Conservation (phyloP, 768 basidiomycete genomes). For the Fibroporia radiculosa region DNA sequence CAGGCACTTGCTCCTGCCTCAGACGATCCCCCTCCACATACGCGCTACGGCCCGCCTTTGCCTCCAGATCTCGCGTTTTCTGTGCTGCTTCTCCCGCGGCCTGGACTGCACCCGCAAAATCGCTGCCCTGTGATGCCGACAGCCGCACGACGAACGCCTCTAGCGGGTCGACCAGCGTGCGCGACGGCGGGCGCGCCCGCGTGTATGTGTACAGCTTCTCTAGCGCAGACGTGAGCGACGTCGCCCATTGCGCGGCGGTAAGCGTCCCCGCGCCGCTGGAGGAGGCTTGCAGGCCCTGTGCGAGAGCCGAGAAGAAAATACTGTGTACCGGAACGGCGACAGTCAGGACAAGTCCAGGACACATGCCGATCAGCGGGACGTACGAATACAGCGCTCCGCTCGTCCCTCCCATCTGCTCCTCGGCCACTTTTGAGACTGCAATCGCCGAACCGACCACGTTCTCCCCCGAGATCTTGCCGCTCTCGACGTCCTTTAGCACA, state of each 20-base stretch:
- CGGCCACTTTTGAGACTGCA: constrained; percentile 63
- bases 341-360: background rate
- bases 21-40: constrained; percentile 73
- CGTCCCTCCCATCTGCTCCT: constrained; percentile 87
- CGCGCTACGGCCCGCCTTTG: constrained; percentile 83
- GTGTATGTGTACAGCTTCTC: constrained; percentile 73
- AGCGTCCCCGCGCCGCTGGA: constrained; percentile 26
- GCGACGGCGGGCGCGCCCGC: constrained; percentile 79
- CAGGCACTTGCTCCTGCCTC: constrained; percentile 54
- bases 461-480: constrained; percentile 49
- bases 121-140: constrained; percentile 21
- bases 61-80: constrained; percentile 64
- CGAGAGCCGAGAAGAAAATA: constrained; percentile 86
- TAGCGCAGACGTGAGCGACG: constrained; percentile 51
- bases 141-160: constrained; percentile 61
- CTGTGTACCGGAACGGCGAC: constrained; percentile 28
- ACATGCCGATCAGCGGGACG: constrained; percentile 30
- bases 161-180: constrained; percentile 91
- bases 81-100: constrained; percentile 64
- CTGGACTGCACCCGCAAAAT: constrained; percentile 45
- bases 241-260: constrained; percentile 51
- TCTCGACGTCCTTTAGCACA: constrained; percentile 49
- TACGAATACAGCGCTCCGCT: constrained; percentile 89
- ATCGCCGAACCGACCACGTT: constrained; percentile 62
- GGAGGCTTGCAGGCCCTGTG: constrained; percentile 54